These are phyloP conservation scores for Massarina eburnea DNA, from an alignment of 2,329 filamentous ascomycete genomes.

Conservation along the genomic window DNA sequence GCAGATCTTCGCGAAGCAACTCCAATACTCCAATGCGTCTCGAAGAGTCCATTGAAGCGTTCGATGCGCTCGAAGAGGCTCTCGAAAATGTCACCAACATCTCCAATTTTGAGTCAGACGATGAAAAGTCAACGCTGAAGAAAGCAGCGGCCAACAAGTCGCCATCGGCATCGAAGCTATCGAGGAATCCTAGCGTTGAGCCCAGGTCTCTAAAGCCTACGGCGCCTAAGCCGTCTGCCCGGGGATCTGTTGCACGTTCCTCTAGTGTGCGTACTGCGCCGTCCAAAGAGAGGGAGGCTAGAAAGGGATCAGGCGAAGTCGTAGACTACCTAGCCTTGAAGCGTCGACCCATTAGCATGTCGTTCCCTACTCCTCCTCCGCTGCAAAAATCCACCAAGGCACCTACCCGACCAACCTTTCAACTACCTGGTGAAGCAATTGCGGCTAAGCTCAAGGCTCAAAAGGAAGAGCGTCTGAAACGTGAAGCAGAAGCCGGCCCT, in stretches of 20 bases:
- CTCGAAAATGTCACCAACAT: conserved; percentile 51
- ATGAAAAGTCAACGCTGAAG: conserved; percentile 32
- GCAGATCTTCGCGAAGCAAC: conserved; percentile 18
- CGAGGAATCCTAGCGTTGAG: conserved; percentile 26
- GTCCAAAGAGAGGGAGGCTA: conserved; percentile 17
- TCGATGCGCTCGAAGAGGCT: conserved; percentile 56
- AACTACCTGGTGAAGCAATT: conserved; percentile 56
- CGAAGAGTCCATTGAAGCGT: conserved; percentile 53
- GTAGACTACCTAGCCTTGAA: conserved; percentile 46
- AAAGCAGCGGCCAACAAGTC: conserved; percentile 15
- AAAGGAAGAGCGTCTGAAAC: conserved; percentile 50
- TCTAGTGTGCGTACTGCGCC: conserved; percentile 28
- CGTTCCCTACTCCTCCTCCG: conserved; percentile 50
- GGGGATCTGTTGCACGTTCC: conserved; percentile 26
- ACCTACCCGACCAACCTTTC: conserved; percentile 53
- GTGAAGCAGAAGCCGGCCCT: conserved; percentile 42
- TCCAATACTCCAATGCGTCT: conserved; percentile 38
- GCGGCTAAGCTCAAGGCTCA: conserved; percentile 56
- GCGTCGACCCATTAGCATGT: conserved; percentile 50
- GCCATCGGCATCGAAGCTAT: conserved; percentile 21
- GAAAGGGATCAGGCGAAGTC: conserved; percentile 26
- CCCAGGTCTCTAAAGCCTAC: conserved; percentile 34
- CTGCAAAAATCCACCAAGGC: conserved; percentile 53
- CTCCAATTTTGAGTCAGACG: conserved; percentile 35
- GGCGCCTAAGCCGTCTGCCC: conserved; percentile 2